Conservation (phyloP, 805 yeast genomes). For the Saturnispora hagleri region DNA sequence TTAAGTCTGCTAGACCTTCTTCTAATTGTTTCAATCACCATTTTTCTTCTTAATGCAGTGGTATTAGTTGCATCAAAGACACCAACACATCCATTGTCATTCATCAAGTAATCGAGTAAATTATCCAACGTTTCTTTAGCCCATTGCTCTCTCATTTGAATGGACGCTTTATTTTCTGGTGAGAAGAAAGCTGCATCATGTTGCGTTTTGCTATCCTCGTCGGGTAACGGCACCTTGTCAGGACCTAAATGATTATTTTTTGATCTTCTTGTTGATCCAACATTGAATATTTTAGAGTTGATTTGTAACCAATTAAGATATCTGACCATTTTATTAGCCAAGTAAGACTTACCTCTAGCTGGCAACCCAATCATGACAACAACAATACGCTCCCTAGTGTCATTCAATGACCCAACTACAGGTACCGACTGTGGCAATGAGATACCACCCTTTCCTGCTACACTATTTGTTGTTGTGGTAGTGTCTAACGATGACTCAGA, state of each 20-base stretch:
- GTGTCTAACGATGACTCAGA: not conserved
- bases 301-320: constrained; percentile 93
- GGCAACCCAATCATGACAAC: constrained; percentile 96
- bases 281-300: constrained; percentile 84
- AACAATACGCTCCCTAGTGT: constrained; percentile 62
- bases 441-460: not conserved
- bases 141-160: constrained; percentile 79
- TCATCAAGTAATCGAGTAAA: constrained; percentile 67
- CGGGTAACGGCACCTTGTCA: constrained; percentile 54
- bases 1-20: constrained; percentile 54
- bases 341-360: constrained; percentile 89
- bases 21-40: constrained; percentile 48
- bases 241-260: constrained; percentile 59
- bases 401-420: constrained; percentile 59
- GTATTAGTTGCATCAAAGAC: constrained; percentile 82
- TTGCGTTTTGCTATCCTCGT: constrained; percentile 12
- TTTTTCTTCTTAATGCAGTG: constrained; percentile 52
- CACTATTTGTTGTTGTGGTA: not conserved
- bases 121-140: constrained; percentile 90
- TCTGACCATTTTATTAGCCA: constrained; percentile 83
- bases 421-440: constrained; percentile 50
- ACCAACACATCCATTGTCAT: constrained; percentile 85
- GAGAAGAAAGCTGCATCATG: constrained; percentile 83
- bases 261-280: constrained; percentile 86
- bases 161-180: constrained; percentile 62